Conservation (phyloP, 1,284 basidiomycete genomes). For the Tilletia walkeri region DNA sequence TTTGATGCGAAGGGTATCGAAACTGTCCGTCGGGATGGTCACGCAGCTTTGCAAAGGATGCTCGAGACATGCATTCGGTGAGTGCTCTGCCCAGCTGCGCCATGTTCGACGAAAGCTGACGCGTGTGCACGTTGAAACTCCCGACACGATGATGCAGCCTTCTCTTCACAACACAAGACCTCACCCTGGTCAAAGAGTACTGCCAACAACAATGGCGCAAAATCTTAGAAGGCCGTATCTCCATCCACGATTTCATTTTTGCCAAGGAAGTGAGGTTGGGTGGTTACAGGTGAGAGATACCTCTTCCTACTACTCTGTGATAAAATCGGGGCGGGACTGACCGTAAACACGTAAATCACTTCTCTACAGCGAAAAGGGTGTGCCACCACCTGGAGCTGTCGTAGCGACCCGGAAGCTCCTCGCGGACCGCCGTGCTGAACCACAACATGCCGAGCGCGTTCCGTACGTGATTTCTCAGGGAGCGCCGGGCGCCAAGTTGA, state of each 20-base stretch:
- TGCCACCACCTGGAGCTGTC: slow-evolving; percentile 84
- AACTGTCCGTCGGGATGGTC: slow-evolving; percentile 79
- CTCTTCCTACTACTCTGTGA: too few relatives aligned
- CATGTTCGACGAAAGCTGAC: too few relatives aligned
- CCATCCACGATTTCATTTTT: slow-evolving; percentile 87
- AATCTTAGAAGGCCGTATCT: slow-evolving; percentile 74
- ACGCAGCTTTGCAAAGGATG: slow-evolving; percentile 51
- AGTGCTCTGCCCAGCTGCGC: too few relatives aligned
- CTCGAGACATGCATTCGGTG: slow-evolving; percentile 47
- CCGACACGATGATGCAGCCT: neutral
- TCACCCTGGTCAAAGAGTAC: slow-evolving; percentile 84
- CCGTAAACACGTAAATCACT: too few relatives aligned
- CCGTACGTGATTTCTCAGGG: slow-evolving; percentile 83
- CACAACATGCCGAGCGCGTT: slow-evolving; percentile 88
- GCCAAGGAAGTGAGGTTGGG: slow-evolving; percentile 91
- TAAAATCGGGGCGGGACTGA: too few relatives aligned
- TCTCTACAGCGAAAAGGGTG: slow-evolving; percentile 67
- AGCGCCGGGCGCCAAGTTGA: slow-evolving; percentile 68
- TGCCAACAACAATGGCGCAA: slow-evolving; percentile 82
- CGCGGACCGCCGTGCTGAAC: slow-evolving; percentile 75
- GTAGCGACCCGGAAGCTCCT: slow-evolving; percentile 76
- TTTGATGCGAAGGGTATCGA: slow-evolving; percentile 99
- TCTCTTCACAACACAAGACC: slow-evolving; percentile 80
- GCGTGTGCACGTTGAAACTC: too few relatives aligned
- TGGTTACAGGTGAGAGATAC: slow-evolving; percentile 59